Base-by-base conservation (phyloP, 176 grass and related monocot genomes). In the Pontederia crassipes region DNA sequence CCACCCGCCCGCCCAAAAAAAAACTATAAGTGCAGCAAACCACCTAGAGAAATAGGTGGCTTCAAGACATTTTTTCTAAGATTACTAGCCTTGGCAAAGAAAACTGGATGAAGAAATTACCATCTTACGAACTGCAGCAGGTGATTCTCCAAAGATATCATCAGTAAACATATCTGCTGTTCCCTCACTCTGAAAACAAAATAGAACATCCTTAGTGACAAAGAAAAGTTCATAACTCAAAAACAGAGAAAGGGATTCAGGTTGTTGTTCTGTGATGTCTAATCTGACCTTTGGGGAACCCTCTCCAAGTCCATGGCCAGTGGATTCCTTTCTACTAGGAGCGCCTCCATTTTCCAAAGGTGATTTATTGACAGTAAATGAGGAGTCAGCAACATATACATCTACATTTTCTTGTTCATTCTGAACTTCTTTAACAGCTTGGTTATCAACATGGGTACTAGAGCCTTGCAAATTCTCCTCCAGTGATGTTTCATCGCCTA, bases 141-240 rank as follows among this genome's bases (percentile, higher is more conserved):
- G 88, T 58, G 94, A 92, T 80, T 93, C 94, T 67, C 94, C 94
- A 50, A 93, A 98, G 66, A 93, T 98, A 75, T 93, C 93, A 57
- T 98, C 94, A 59, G 74, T 86, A 74, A 98, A 98, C 84, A 93
- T 86, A 78, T 98, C 94, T 0, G 77, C 61, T 55, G 88, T 92
- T 86, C 71, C 79, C 79, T 98, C 94, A 61, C 88, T 93, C 94
- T 97, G 45, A 46, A 62, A 55, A 16, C 8, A 55, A 8, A 74
- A 64, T 45, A 50, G 26, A 26, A 49, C 26, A 17, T 17, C 26
- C 14, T 45, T 3, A 61, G 12, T 15, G 2, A 61, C 28, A 35
- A n/a, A n/a, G 58, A 26, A 40, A 28, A 29, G 9, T 16, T 26
- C 16, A 32, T 11, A 68, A 64, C 57, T 10, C 28, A 64, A 17